Evolutionary conservation across 106 monocot genomes (phyloP), one percentile per base, ranked within the genome.

Genomic region (Ottelia alismoides): DNA sequence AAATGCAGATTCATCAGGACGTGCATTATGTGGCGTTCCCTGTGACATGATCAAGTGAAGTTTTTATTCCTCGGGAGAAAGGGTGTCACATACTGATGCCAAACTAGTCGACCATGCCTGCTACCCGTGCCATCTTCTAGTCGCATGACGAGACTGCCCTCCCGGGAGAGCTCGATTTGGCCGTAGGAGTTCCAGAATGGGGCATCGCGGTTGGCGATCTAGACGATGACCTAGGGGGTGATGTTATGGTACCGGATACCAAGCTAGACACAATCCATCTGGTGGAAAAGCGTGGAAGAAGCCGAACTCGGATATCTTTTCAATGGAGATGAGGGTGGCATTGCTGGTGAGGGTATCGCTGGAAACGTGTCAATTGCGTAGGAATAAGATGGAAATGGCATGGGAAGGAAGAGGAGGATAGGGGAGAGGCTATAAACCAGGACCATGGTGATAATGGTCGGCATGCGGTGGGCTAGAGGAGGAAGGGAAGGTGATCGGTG

Each of bases 1-100:
- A n/a, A n/a, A n/a, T 43, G 5, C 66, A 43, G 63, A 53, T 68
- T 19, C 49, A 53, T 80, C 85, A 80, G 1, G 85, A 67, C 1
- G 64, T 69, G 47, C 74, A 67, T 3, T 63, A 27, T 21, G 25
- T 43, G 10, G 10, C 40, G 40, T 7, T 43, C 16, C 63, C 30
- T 11, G 51, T 45, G 4, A 2, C 26, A 4, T n/a, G 2, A 28
- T 70, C 20, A 22, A 24, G 14, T 4, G 47, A 28, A 3, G 66
- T 1, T 44, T 32, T 62, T 71, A 71, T 67, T 3, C 55, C 66
- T 1, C 52, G 62, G 0, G 71, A 9, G 10, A 43, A 6, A 7
- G 6, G 10, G 6, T 43, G 16, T 16, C 40, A 6, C 40, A 43
- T 6, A 6, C 16, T 43, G 40, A 43, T 7, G 40, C 16, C 10